phyloP scores from a whole-genome alignment of 2,329 filamentous ascomycete species.

The Fusarium newnesense region DNA sequence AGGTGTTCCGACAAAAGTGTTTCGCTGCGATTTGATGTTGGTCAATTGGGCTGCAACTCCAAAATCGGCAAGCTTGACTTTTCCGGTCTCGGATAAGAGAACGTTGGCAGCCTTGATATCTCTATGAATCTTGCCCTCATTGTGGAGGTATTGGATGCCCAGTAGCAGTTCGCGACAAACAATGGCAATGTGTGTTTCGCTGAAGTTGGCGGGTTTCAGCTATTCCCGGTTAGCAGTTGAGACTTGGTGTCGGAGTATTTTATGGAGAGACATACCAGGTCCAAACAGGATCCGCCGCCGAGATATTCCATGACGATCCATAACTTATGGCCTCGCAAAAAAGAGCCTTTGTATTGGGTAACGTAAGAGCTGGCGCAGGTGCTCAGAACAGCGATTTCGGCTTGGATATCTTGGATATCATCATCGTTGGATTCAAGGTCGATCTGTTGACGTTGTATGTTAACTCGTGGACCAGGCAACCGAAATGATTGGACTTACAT shows the following conservation, averaged over 20 bases:
- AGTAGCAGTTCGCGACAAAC: constrained; percentile 91
- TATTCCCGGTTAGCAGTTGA: constrained; percentile 49
- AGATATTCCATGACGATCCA: constrained; percentile 99
- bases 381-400: constrained; percentile 94
- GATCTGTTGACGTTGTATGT: constrained; percentile 69
- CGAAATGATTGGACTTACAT: constrained; percentile 67
- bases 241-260: constrained; percentile 1
- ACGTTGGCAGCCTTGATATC: constrained; percentile 98
- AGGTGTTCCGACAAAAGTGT: constrained; percentile 97
- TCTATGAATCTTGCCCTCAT: constrained; percentile 93
- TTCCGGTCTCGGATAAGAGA: constrained; percentile 88
- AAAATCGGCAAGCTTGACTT: constrained; percentile 96
- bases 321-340: constrained; percentile 93
- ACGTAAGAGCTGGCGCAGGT: constrained; percentile 95
- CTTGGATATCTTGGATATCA: constrained; percentile 97
- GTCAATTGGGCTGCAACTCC: constrained; percentile 96
- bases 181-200: constrained; percentile 91
- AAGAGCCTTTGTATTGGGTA: constrained; percentile 96
- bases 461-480: constrained; percentile 27
- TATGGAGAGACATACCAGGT: constrained; percentile 71
- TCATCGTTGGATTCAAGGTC: constrained; percentile 99
- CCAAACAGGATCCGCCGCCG: constrained; percentile 93
- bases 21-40: constrained; percentile 96
- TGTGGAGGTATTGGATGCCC: constrained; percentile 92
- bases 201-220: constrained; percentile 91